phyloP scores from a whole-genome alignment of 352 stramenopile genomes.

The Phytophthora uliginosa region DNA sequence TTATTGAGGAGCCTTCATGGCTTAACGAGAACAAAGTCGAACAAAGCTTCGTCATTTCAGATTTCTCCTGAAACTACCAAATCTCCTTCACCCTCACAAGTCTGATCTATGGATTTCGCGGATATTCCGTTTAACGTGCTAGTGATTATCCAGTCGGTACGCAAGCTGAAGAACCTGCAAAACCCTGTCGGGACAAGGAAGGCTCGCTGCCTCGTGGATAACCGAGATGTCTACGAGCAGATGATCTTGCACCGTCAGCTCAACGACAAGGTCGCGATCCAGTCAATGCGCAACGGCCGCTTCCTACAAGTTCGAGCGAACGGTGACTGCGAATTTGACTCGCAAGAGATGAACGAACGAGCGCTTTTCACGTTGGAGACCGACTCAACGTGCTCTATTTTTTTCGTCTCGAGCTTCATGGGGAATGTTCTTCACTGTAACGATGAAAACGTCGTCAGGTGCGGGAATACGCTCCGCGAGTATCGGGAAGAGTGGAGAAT shows the following conservation, averaged over 20 bases:
- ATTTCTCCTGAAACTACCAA: background rate
- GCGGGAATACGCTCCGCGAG: background rate
- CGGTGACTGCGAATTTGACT: background rate
- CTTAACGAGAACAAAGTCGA: too few relatives aligned
- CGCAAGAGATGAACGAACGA: background rate
- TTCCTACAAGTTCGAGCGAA: background rate
- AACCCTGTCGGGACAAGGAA: conserved; percentile 23
- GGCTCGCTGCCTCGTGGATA: conserved; percentile 10
- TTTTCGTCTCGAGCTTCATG: background rate
- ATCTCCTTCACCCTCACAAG: too few relatives aligned
- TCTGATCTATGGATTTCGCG: conserved; percentile 11
- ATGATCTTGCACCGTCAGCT: background rate
- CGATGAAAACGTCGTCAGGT: background rate
- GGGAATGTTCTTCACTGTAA: background rate
- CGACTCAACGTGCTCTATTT: background rate
- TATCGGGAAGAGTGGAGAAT: background rate
- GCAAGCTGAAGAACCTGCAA: conserved; percentile 20
- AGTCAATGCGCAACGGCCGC: background rate
- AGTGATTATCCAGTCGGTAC: conserved; percentile 23
- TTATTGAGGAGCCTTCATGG: too few relatives aligned
- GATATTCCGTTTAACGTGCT: conserved; percentile 28
- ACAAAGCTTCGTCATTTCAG: too few relatives aligned
- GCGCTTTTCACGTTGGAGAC: background rate
- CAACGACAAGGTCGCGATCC: background rate
- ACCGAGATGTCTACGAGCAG: background rate